These are phyloP conservation scores for Silene vulgaris DNA, from an alignment of 179 eudicot genomes.

Conservation along the genomic window DNA sequence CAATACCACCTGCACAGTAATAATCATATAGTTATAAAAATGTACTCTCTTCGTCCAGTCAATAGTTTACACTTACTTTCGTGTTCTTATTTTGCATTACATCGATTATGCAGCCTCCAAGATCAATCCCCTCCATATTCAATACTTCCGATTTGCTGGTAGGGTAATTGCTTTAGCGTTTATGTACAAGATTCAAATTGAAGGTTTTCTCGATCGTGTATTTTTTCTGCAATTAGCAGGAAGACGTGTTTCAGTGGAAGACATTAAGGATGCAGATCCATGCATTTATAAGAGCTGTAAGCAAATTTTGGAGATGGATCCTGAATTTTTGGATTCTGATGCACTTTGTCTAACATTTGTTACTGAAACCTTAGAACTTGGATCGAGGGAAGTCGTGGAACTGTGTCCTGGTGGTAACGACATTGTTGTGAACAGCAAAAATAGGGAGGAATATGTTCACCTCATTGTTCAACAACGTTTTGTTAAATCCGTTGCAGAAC, in stretches of 20 bases:
- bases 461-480: constrained; percentile 62
- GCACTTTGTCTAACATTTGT: constrained; percentile 70
- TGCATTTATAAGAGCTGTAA: constrained; percentile 75
- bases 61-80: too few species aligned
- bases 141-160: constrained; percentile 74
- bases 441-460: constrained; percentile 61
- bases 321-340: constrained; percentile 73
- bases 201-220: constrained; percentile 70
- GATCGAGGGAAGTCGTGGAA: constrained; percentile 63
- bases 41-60: too few species aligned
- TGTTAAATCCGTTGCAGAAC: constrained; percentile 53
- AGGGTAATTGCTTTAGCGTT: constrained; percentile 76
- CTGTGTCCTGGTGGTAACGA: constrained; percentile 60
- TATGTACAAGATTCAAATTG: constrained; percentile 84
- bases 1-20: too few species aligned
- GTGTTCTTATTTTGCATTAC: constrained; percentile 1
- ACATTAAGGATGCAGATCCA: constrained; percentile 81
- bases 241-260: constrained; percentile 54
- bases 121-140: constrained; percentile 69
- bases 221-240: constrained; percentile 71
- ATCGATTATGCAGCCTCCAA: constrained; percentile 68
- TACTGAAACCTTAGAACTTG: constrained; percentile 68
- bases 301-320: constrained; percentile 81
- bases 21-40: neutral
- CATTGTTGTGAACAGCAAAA: constrained; percentile 56